Conservation (phyloP, 495 filamentous ascomycete genomes). For the Mytilinidion resinicola region DNA sequence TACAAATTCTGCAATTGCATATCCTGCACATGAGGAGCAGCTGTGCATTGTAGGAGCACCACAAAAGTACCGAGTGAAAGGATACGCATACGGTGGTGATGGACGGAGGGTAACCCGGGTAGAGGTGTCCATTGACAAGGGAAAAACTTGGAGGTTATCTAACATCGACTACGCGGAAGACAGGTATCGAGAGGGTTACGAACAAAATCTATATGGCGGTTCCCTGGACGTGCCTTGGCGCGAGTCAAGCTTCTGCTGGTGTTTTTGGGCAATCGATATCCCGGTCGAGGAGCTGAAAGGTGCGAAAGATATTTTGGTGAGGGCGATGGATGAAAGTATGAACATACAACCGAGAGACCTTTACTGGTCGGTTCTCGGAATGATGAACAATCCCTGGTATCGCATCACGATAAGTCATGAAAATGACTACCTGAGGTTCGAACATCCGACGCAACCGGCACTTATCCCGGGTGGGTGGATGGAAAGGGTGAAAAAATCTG, state of each 20-base stretch:
- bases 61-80: slow-evolving; percentile 58
- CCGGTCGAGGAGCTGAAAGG: slow-evolving; percentile 53
- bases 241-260: slow-evolving; percentile 87
- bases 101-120: slow-evolving; percentile 79
- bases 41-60: slow-evolving; percentile 47
- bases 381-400: slow-evolving; percentile 99
- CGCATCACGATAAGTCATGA: slow-evolving; percentile 73
- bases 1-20: slow-evolving; percentile 77
- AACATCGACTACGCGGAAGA: slow-evolving; percentile 84
- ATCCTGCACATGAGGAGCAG: slow-evolving; percentile 74
- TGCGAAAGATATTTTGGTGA: slow-evolving; percentile 70
- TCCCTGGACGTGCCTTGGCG: slow-evolving; percentile 75
- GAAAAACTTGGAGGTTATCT: slow-evolving; percentile 74
- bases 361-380: slow-evolving; percentile 94
- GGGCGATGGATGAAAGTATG: slow-evolving; percentile 90
- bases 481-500: slow-evolving; percentile 85
- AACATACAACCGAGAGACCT: slow-evolving; percentile 84
- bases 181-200: slow-evolving; percentile 64
- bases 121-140: slow-evolving; percentile 81
- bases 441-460: slow-evolving; percentile 84
- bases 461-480: slow-evolving; percentile 86
- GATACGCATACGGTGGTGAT: slow-evolving; percentile 88
- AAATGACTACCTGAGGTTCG: slow-evolving; percentile 62
- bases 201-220: slow-evolving; percentile 67
- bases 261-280: slow-evolving; percentile 81